Evolutionary conservation across 805 yeast genomes (phyloP), one percentile per base, ranked within the genome.

Genomic region (Phaffomyces antillensis): DNA sequence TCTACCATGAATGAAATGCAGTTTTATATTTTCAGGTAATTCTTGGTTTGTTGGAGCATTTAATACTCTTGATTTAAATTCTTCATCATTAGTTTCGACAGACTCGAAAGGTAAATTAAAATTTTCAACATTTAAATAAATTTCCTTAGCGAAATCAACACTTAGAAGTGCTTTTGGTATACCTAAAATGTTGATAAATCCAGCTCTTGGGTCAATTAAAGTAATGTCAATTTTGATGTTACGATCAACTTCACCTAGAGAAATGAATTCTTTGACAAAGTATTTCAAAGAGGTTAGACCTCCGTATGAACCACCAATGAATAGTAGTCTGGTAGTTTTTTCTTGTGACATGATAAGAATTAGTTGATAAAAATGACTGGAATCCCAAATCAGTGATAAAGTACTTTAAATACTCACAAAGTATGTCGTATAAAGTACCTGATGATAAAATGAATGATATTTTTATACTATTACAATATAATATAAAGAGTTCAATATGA

Each of bases 161-260:
- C 66, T 67, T 39, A 67, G 57, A 17, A 70, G 56, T 6, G 70
- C 61, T 13, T 62, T 53, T 10, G 74, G 73, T 10, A 67, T 58
- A 1, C 72, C 73, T 44, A 68, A 52, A 5, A 67, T 47, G 46
- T 70, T 70, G 45, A 70, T 56, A 44, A 68, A 65, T 8, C 75
- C 75, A 2, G 65, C 63, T 41, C 68, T 58, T 13, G 72, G 71
- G 37, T 70, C 73, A 2, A 69, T 51, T n/a, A 70, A 40, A 1
- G 55, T 54, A 16, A 66, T 54, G n/a, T 66, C 61, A 7, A 61
- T 44, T 17, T 44, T 36, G 8, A 40, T 35, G 1, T 46, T 15
- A 2, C 52, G 15, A 10, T 43, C 35, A 8, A 26, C 18, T 7
- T 38, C 37, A 40, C 31, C 36, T 5, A 36, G 37, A 10, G 53